Conservation (phyloP, 139 green algal genomes). For the Choricystis sp. region DNA sequence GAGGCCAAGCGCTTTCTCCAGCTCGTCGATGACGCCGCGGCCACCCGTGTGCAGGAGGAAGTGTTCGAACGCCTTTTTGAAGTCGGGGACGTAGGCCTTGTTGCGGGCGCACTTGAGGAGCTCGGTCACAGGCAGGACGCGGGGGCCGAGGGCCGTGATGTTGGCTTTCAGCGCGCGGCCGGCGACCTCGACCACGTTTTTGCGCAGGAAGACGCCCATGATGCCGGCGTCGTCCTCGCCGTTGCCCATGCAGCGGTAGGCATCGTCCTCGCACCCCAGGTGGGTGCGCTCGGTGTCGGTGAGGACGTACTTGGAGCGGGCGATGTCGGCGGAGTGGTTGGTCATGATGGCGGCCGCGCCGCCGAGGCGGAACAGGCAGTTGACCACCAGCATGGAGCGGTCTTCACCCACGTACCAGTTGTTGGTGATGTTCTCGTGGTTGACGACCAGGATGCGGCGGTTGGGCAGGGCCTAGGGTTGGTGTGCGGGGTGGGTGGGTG, state of each 20-base stretch:
- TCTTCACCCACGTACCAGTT: slow-evolving; percentile 13
- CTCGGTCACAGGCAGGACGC: slow-evolving; percentile 40
- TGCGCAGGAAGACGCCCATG: slow-evolving; percentile 34
- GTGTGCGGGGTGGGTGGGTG: too few species aligned
- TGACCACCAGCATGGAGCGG: slow-evolving; percentile 31
- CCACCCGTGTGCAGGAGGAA: slow-evolving; percentile 51
- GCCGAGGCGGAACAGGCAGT: slow-evolving; percentile 37
- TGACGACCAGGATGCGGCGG: slow-evolving; percentile 8
- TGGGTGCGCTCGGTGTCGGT: slow-evolving; percentile 21
- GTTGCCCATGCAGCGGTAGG: slow-evolving; percentile 23
- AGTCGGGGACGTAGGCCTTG: slow-evolving; percentile 41
- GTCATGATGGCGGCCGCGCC: slow-evolving; percentile 26
- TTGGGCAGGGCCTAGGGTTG: slow-evolving; percentile 5
- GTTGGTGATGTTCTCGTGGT: slow-evolving; percentile 15
- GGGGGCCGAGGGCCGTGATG: slow-evolving; percentile 36
- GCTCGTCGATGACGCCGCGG: slow-evolving; percentile 41
- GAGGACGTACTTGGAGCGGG: slow-evolving; percentile 26
- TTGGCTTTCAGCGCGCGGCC: slow-evolving; percentile 46
- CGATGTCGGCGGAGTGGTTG: slow-evolving; percentile 16
- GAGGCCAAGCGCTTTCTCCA: slow-evolving; percentile 38
- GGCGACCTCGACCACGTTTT: slow-evolving; percentile 42
- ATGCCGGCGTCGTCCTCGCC: slow-evolving; percentile 18
- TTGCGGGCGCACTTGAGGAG: slow-evolving; percentile 12
- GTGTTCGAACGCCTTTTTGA: slow-evolving; percentile 44
- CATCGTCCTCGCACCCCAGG: slow-evolving; percentile 18